Evolutionary conservation across 768 basidiomycete species (phyloP), one percentile per base, ranked within the genome.

Genomic region (Gloeopeniophorella convolvens): DNA sequence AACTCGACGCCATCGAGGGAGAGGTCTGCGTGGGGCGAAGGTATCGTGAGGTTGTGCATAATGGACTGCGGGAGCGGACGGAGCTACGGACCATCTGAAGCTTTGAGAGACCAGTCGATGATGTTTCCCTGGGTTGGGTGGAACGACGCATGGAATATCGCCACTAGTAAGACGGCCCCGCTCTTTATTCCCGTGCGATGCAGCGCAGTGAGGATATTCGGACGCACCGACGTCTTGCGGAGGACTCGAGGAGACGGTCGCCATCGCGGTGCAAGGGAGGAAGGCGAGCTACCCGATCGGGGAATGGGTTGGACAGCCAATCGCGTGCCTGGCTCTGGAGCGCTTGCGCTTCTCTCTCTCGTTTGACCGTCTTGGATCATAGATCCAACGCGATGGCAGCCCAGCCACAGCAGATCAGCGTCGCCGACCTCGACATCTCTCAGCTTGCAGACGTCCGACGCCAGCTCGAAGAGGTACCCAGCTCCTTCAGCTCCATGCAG

Each of bases 401-500:
- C 18, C 77, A 77, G 66, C 68, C 76, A 10, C 86, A 89, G 61
- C 82, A 86, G 50, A 76, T 95, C 62, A 86, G 79, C 58, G 74
- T 95, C 15, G 70, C 78, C 12, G 91, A 97, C 66, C 77, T 99
- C 44, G 88, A 91, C 60, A 68, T 94, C 26, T 69, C 82, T 1
- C 95, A 98, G 67, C 78, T 98, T 2, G 75, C 83, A 9, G 91
- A 96, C 58, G 91, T 97, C 33, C 81, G 85, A 58, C 81, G 84
- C 55, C 95, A 97, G 65, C 75, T 99, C 0, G 94, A 99, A 61
- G 90, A 96, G 70, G 95, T 89, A 47, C 55, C 70, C 62, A n/a
- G 35, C 21, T 18, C 16, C 23, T n/a, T 42, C 21, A 33, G 20
- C 12, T 33, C 24, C 18, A 27, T 20, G 18, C 15, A 15, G 26